Base-by-base conservation (phyloP, 2,329 filamentous ascomycete species). In the Drechslera avenae region DNA sequence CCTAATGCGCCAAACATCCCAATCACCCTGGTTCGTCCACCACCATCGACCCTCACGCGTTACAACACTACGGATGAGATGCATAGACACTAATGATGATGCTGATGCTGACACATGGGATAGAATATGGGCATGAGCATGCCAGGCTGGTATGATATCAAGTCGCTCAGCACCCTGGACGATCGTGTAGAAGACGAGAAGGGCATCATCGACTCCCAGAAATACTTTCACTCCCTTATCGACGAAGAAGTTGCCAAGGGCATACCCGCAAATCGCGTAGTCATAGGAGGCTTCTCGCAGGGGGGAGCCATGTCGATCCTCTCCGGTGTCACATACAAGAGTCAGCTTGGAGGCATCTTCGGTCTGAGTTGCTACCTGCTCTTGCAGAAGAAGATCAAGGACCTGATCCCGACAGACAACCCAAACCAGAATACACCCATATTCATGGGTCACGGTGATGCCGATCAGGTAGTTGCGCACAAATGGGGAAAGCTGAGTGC, bases 281-380 rank as follows among this genome's bases (percentile, higher is more conserved):
- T 97, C 14, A 76, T 97, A 5, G 93, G 90, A 28, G 89, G 90
- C 33, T 94, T 93, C 79, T 89, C 86, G 18, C 84, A 97, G 75
- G 93, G 93, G 52, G 93, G 90, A 44, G 91, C 91, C 49, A 91
- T 97, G 81, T 85, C 90, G 16, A 75, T 97, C 32, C 85, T 97
- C 67, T 81, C 89, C 0, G 92, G 90, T 4, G 76, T 96, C 34
- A 96, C 91, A 4, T 83, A 79, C 60, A 80, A 82, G 37, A 80
- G 83, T 62, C 91, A 90, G 75, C 79, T 97, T 13, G 93, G 86
- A n/a, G 93, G 92, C 56, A 89, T 97, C 57, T 87, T 97, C 56
- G 91, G 87, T 6, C 76, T 97, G 55, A 94, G 89, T 10, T 88
- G 85, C 64, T 97, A 95, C 75, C 76, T 97, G 61, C 80, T 91